phyloP scores from a whole-genome alignment of 805 yeast species.

The Schwanniomyces occidentalis region DNA sequence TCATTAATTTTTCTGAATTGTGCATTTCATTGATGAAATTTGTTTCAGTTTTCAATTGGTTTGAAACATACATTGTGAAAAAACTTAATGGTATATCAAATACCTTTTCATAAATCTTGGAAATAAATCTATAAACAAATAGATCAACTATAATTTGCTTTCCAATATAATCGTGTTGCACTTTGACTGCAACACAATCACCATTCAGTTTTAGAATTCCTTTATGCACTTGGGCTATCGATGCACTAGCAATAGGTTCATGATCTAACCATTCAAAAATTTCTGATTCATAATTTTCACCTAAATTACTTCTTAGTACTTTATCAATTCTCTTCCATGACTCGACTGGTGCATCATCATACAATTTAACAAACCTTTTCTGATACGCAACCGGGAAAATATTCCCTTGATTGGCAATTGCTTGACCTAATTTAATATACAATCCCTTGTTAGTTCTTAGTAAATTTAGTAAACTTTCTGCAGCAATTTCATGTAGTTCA shows the following conservation, averaged over 20 bases:
- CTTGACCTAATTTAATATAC: constrained; percentile 77
- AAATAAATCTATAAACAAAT: constrained; percentile 51
- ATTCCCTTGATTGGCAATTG: constrained; percentile 72
- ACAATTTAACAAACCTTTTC: constrained; percentile 53
- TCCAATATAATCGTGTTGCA: constrained; percentile 63
- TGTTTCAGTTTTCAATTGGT: constrained; percentile 59
- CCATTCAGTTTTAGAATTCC: constrained; percentile 47
- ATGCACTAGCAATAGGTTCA: constrained; percentile 70
- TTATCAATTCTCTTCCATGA: constrained; percentile 47
- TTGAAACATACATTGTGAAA: constrained; percentile 56
- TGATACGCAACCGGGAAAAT: constrained; percentile 68
- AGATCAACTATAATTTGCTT: constrained; percentile 65
- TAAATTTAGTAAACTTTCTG: constrained; percentile 38
- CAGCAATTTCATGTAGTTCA: constrained; percentile 58
- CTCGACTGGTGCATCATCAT: constrained; percentile 69
- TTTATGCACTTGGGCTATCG: constrained; percentile 69
- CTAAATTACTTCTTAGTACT: constrained; percentile 41
- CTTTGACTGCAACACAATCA: constrained; percentile 60
- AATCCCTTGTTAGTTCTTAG: constrained; percentile 42
- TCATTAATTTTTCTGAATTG: constrained; percentile 48
- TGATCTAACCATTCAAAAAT: constrained; percentile 50
- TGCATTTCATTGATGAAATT: constrained; percentile 57
- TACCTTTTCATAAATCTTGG: constrained; percentile 53
- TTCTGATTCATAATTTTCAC: constrained; percentile 37
- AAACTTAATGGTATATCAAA: constrained; percentile 66